phyloP scores from a whole-genome alignment of 495 filamentous ascomycete species.

The Penicillium flavigenum region DNA sequence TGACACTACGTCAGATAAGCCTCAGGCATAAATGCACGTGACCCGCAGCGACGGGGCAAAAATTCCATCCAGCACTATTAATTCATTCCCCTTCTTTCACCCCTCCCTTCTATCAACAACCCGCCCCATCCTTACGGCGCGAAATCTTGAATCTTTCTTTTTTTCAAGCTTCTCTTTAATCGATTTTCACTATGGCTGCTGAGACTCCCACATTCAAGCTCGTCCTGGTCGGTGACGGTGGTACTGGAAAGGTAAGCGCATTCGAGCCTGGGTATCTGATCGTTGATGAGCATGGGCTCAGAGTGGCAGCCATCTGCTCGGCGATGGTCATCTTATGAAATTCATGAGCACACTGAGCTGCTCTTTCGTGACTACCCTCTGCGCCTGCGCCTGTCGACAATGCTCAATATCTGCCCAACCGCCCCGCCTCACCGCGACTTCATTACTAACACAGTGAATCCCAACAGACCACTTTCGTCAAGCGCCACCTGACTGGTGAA shows the following conservation, averaged over 20 bases:
- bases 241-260: constrained; percentile 92
- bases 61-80: constrained; percentile 45
- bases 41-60: constrained; percentile 43
- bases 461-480: constrained; percentile 97
- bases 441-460: constrained; percentile 34
- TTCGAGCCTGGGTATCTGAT: constrained; percentile 12
- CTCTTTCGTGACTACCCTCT: constrained; percentile 16
- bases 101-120: constrained; percentile 24
- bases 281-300: constrained; percentile 6
- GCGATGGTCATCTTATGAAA: constrained; percentile 4
- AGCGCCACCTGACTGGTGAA: constrained; percentile 98
- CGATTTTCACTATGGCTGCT: constrained; percentile 57
- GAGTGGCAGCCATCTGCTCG: background rate
- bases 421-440: constrained; percentile 21
- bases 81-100: constrained; percentile 29
- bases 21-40: constrained; percentile 43
- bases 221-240: constrained; percentile 98
- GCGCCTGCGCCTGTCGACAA: constrained; percentile 36
- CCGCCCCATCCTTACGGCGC: constrained; percentile 13
- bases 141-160: constrained; percentile 5
- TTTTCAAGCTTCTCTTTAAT: constrained; percentile 8
- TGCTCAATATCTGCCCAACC: constrained; percentile 31
- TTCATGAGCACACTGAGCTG: constrained; percentile 7
- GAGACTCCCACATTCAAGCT: constrained; percentile 91
- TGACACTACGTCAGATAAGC: constrained; percentile 29